A percentile compares a stretch with the other conserved stretches of the same genome.
Conservation (phyloP, 768 basidiomycete species). For the Pisolithus microcarpus region DNA sequence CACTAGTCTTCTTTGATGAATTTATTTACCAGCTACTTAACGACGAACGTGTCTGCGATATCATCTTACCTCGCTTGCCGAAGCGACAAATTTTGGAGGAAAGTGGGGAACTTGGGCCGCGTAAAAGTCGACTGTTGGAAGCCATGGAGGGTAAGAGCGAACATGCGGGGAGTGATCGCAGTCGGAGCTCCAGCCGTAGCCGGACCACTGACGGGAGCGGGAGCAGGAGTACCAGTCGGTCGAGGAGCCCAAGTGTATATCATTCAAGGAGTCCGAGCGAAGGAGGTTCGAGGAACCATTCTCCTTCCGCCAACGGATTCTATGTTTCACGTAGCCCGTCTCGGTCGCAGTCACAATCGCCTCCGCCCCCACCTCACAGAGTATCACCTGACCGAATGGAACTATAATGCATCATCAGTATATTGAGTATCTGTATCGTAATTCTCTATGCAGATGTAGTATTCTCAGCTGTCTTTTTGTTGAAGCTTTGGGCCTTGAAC, state of each 20-base stretch:
- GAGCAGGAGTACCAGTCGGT: conserved; percentile 19
- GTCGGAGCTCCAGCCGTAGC: conserved; percentile 28
- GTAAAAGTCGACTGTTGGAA: conserved; percentile 81
- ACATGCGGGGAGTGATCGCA: conserved; percentile 34
- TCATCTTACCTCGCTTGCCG: conserved; percentile 84
- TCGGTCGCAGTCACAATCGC: conserved; percentile 30
- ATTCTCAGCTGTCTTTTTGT: conserved; percentile 18
- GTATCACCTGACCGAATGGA: conserved; percentile 53
- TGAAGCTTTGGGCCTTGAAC: conserved; percentile 36
- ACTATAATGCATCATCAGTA: conserved; percentile 9
- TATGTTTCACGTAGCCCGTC: conserved; percentile 65
- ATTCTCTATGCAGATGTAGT: conserved; percentile 14
- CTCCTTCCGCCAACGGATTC: conserved; percentile 43
- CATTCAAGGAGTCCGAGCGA: conserved; percentile 15
- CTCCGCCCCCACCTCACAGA: conserved; percentile 47
- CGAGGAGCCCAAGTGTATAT: conserved; percentile 18
- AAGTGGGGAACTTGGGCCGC: conserved; percentile 77
- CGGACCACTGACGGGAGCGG: conserved; percentile 17
- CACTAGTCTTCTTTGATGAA: conserved; percentile 84
- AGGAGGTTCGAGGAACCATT: conserved; percentile 16
- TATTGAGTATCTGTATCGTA: background rate
- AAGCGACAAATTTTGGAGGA: conserved; percentile 88
- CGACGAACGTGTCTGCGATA: conserved; percentile 93
- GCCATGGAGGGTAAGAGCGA: conserved; percentile 76
- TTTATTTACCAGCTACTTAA: conserved; percentile 78